Evolutionary conservation across 2,329 filamentous ascomycete species (phyloP), one percentile per base, ranked within the genome.

Genomic region (Sarocladium strictum): DNA sequence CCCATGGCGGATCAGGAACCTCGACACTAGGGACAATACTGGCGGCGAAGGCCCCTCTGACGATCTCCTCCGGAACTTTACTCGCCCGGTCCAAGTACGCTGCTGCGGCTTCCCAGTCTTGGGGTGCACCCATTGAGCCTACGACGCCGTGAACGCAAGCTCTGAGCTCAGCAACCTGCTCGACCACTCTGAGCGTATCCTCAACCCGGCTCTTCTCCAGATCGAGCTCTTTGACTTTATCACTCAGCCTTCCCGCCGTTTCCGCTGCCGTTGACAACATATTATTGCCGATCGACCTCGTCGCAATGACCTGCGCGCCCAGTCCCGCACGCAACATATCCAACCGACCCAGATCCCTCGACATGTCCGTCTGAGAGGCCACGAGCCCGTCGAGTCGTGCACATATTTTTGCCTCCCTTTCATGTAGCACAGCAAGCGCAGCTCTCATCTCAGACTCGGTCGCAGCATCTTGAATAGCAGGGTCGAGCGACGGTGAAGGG

Each of bases 71-170:
- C 0, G 93, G 92, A 12, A 99, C 85, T 61, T 87, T 85, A 57
- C 85, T 85, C 6, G 94, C 92, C 43, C 93, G 83, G 59, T 88
- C 84, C 56, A 99, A 80, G 69, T 97, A 97, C 47, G 82, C 88
- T 2, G 94, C 94, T 3, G 94, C 94, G 2, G 90, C 94, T 71
- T 99, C 94, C 94, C 94, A 99, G 73, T 99, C 94, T 70, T 99
- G 94, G 40, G 94, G 90, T 3, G 92, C 93, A 32, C 93, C 94
- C 94, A 99, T 99, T 57, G 89, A 95, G 17, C 92, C 94, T 24
- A 93, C 86, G 11, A 97, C 92, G 41, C 94, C 94, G 57, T 97
- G 84, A 33, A 97, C 90, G 67, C 94, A 99, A 9, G 94, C 89
- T 73, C 97, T 97, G 60, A 99, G 85, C 76, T 99, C 94, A 4